Base-by-base conservation (phyloP, 2,329 filamentous ascomycete species). In the Colletotrichum limetticola region DNA sequence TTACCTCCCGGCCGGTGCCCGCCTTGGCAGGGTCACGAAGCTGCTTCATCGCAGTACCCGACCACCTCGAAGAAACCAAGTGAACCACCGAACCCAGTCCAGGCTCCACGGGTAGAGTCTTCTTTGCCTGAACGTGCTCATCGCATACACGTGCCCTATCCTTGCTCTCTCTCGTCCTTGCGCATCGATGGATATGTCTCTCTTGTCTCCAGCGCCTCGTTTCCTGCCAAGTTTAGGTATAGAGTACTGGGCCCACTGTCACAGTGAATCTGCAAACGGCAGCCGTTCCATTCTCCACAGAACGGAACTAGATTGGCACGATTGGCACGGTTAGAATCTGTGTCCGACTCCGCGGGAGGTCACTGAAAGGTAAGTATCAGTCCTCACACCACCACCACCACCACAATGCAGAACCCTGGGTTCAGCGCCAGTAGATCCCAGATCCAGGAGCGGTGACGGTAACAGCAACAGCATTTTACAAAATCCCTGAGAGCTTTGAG, bases 1-100 rank as follows among this genome's bases (percentile, higher is more conserved):
- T 9, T 65, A 22, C 65, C 46, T 72, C 69, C 69, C 68, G 64
- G 35, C 28, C 57, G 26, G 32, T 30, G 37, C 57, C 65, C 70
- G 70, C 66, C 70, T 72, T 72, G 70, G 70, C 70, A 72, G 70
- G 70, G 70, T 70, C 70, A 65, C 70, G 30, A 69, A 61, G 60
- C 52, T 61, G 56, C 70, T 60, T 65, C 60, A 60, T 49, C 37
- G 30, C n/a, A 35, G 30, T 42, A 14, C 49, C 62, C n/a, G 52
- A 65, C 32, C 32, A 30, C 30, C 9, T 32, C 8, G 11, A 22
- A 14, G 28, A 37, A 42, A 42, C 37, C 14, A 42, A 19, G 37
- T 42, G 37, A 42, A 26, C n/a, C 42, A 22, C 37, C 7, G 32
- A 28, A 24, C 59, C 58, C 6, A 16, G 52, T 22, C 35, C 26